These are phyloP conservation scores for Solanum sitiens DNA, from an alignment of 257 asterid species.

Conservation along the genomic window DNA sequence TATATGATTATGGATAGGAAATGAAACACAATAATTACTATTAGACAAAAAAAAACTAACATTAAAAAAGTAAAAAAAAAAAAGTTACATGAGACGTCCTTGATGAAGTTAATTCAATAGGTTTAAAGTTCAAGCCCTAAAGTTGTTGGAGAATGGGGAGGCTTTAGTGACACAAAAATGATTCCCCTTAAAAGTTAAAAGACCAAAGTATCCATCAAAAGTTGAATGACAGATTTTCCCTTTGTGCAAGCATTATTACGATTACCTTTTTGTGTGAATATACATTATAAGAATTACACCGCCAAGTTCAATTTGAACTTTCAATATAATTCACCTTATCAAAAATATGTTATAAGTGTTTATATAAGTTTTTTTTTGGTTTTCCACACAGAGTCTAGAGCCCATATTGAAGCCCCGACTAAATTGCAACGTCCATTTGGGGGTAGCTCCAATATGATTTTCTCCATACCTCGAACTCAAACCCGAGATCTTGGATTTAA, in stretches of 20 bases:
- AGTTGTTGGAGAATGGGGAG: background rate
- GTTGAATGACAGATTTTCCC: background rate
- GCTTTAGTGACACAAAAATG: background rate
- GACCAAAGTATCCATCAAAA: background rate
- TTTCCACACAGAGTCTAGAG: too few species aligned
- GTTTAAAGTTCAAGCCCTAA: slow-evolving; percentile 13
- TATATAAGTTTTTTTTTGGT: background rate
- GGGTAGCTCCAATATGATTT: too few species aligned
- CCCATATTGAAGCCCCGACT: too few species aligned
- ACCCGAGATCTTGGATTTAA: too few species aligned
- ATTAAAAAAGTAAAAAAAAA: background rate
- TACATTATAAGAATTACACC: background rate
- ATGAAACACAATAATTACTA: background rate
- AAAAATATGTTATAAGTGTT: background rate
- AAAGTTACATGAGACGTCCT: slow-evolving; percentile 59
- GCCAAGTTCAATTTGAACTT: background rate
- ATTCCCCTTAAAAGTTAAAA: background rate
- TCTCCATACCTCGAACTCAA: too few species aligned
- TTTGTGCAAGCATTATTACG: background rate
- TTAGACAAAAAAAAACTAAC: background rate
- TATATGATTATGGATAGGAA: too few species aligned
- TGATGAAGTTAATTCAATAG: slow-evolving; percentile 3
- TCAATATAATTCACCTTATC: background rate
- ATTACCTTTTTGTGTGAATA: background rate
- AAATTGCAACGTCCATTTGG: too few species aligned